Conservation (phyloP, 495 filamentous ascomycete genomes). For the Daldinia vernicosa region DNA sequence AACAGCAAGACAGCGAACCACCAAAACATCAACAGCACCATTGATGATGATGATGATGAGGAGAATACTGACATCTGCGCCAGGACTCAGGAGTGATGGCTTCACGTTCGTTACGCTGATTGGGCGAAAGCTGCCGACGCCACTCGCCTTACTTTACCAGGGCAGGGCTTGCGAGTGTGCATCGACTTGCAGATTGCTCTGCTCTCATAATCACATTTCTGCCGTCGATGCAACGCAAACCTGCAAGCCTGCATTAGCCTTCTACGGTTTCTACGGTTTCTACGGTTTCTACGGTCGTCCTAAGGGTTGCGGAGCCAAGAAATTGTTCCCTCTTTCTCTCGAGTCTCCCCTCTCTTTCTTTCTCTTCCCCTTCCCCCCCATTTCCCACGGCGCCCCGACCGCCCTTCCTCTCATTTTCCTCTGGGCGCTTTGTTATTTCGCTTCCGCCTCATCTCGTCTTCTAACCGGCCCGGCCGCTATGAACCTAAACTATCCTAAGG, state of each 20-base stretch:
- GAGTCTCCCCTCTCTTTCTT: neutral
- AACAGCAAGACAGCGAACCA: neutral
- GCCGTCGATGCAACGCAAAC: constrained; percentile 42
- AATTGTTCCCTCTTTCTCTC: no score
- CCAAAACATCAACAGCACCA: neutral
- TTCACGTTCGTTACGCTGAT: constrained; percentile 28
- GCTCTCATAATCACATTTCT: constrained; percentile 40
- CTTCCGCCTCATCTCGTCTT: constrained; percentile 4
- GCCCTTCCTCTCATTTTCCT: neutral
- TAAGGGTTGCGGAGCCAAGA: constrained; percentile 24
- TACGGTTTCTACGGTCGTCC: constrained; percentile 29
- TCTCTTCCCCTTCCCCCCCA: neutral
- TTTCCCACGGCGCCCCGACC: neutral
- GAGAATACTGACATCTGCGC: constrained; percentile 8
- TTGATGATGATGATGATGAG: constrained; percentile 11
- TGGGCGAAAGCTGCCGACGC: constrained; percentile 40
- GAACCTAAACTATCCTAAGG: neutral
- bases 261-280: constrained; percentile 23
- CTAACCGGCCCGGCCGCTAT: constrained; percentile 10
- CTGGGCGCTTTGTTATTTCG: constrained; percentile 8
- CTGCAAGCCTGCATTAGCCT: constrained; percentile 15
- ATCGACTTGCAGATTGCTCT: constrained; percentile 40
- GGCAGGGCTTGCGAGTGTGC: constrained; percentile 43
- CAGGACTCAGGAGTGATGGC: constrained; percentile 38
- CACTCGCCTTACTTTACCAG: constrained; percentile 49